These are phyloP conservation scores for Sequoiadendron giganteum DNA, from an alignment of 75 land plant genomes.

Conservation along the genomic window DNA sequence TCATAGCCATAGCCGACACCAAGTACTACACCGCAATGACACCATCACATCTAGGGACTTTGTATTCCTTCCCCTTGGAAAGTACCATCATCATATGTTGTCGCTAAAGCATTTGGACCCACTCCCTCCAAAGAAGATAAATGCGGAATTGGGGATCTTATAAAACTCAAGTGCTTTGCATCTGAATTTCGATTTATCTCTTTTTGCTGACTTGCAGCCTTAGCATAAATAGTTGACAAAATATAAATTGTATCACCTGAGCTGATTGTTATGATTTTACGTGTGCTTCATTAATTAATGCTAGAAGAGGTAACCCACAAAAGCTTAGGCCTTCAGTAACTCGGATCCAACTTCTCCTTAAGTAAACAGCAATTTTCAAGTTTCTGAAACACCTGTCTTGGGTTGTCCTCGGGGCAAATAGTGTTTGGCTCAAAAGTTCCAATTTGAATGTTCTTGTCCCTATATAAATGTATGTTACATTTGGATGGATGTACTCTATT, in stretches of 20 bases:
- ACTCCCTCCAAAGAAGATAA: slow-evolving; percentile 1
- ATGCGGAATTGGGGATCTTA: background rate
- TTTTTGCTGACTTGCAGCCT: slow-evolving; percentile 1
- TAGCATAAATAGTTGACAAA: background rate
- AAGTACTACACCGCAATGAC: background rate
- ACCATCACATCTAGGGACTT: slow-evolving; percentile 4
- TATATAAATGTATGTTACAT: no score
- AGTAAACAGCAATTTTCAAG: no score
- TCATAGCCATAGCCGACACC: slow-evolving; percentile 7
- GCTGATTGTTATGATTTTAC: background rate
- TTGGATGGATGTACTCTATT: no score
- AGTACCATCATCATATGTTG: slow-evolving; percentile 3
- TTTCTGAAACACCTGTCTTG: no score
- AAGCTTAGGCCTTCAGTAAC: no score
- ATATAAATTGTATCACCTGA: background rate
- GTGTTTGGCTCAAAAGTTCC: no score
- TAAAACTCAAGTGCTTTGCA: slow-evolving; percentile 1
- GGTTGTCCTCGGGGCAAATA: no score
- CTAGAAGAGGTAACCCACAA: no score
- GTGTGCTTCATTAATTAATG: no score
- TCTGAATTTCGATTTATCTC: background rate
- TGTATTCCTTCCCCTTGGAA: background rate
- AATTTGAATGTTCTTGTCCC: no score
- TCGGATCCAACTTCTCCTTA: background rate
- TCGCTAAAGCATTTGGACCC: background rate